Evolutionary conservation across 371 early-diverging fungal species (phyloP), one percentile per base, ranked within the genome.

Genomic region (Mortierella polycephala): DNA sequence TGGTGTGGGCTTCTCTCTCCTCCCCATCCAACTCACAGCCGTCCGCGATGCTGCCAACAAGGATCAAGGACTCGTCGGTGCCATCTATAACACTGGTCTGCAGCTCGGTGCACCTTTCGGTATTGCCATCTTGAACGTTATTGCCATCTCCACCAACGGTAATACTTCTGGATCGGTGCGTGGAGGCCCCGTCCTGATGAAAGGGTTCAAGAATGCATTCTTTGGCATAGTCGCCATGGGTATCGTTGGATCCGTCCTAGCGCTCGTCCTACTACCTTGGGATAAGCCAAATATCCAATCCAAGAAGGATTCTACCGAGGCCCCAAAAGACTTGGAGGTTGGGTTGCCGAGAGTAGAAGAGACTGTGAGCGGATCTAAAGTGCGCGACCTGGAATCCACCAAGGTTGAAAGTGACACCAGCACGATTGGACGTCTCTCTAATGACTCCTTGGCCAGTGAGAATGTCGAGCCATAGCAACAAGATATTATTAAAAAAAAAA

Each of bases 101-200:
- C 77, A 76, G 42, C 60, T 76, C 18, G 77, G 77, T 16, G 77
- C 71, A 11, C 77, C 77, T 18, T 76, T 76, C 57, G 77, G 77
- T 10, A 23, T 76, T 11, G 67, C 77, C 7, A 68, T 76, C 60
- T 37, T 76, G 23, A 76, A 76, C 58, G 72, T 68, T 9, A 71
- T 76, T 21, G 45, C 77, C 12, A 60, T 64, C 16, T 62, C 77
- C 7, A 64, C 71, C 44, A 76, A 76, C 20, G 58, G 62, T 12
- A 59, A 67, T 45, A 10, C 10, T 8, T 42, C 4, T 6, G 62
- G 57, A 12, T 55, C 51, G 39, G 69, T 74, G 7, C 69, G 52
- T 11, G 69, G 64, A 7, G 67, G 70, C 0, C 67, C 71, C 8
- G 57, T 40, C 6, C 18, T 76, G 64, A 71, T 67, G 67, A 67